Base-by-base conservation (phyloP, 164 flowering plant genomes). In the Buxus sempervirens region DNA sequence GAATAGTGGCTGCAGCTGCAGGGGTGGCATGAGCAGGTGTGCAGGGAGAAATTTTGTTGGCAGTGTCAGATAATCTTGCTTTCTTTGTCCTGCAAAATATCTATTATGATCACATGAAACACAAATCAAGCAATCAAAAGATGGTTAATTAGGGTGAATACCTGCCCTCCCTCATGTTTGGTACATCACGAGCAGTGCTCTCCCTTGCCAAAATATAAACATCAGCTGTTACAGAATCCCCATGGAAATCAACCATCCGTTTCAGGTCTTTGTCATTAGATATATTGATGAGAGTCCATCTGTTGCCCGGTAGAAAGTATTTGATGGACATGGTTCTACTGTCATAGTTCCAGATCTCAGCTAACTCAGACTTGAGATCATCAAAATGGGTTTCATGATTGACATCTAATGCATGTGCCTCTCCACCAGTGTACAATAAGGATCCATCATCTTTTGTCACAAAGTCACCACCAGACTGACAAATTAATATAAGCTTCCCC, bases 261-360 rank as follows among this genome's bases (percentile, higher is more conserved):
- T 83, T 85, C 36, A 89, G 69, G 75, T 87, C 96, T 58, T 79
- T 89, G 66, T 86, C 91, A 73, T 74, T 84, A 1, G 83, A 77
- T 60, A 89, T 38, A 62, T 80, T 83, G 28, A 91, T 86, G 26
- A 87, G 92, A 49, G 87, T 88, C 63, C 74, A 77, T 60, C 64
- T 83, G 68, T 91, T 86, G 64, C 85, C 85, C 4, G 97, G 96
- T 27, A 91, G 84, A 78, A 90, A 87, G 60, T 91, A 91, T 81
- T 90, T 91, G 74, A 88, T 57, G 36, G 87, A 73, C 67, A 91
- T 53, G 9, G 81, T 72, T 38, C 71, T 64, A 55, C 38, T 57
- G 26, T 84, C 81, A 60, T 81, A 75, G 65, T 88, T 81, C 69
- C 80, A 86, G 75, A 83, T 76, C 64, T 88, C 90, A 55, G 93